Conservation (phyloP, 768 basidiomycete genomes). For the Lentinus brumalis region DNA sequence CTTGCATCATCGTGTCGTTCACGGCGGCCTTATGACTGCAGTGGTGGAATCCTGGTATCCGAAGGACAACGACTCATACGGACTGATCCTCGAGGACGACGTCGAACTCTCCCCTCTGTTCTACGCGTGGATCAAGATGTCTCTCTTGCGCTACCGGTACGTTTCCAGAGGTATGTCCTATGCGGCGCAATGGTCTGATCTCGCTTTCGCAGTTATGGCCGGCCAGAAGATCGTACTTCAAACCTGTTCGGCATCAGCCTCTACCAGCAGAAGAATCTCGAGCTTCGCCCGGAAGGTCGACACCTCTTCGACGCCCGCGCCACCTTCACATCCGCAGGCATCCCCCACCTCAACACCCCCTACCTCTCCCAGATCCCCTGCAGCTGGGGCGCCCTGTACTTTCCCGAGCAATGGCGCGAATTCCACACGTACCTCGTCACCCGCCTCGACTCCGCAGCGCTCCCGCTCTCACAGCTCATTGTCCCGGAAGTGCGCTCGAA, state of each 20-base stretch:
- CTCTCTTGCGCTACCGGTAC: constrained; percentile 71
- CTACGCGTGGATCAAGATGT: constrained; percentile 85
- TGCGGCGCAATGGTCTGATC: neutral
- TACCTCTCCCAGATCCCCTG: constrained; percentile 88
- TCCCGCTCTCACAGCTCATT: constrained; percentile 43
- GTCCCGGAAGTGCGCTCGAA: constrained; percentile 82
- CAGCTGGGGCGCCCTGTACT: constrained; percentile 92
- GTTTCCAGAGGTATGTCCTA: no score
- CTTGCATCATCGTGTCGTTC: constrained; percentile 73
- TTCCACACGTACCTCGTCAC: constrained; percentile 76
- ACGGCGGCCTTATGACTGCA: constrained; percentile 78
- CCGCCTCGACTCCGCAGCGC: constrained; percentile 61
- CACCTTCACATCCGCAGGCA: constrained; percentile 48
- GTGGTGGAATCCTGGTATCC: constrained; percentile 94
- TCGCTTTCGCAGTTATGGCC: constrained; percentile 54
- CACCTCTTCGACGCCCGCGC: constrained; percentile 65
- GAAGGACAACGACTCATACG: constrained; percentile 68
- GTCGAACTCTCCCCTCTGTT: constrained; percentile 83
- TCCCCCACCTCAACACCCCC: constrained; percentile 55
- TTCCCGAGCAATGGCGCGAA: constrained; percentile 86
- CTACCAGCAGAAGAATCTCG: constrained; percentile 84
- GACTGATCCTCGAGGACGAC: constrained; percentile 83
- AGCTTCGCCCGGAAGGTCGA: constrained; percentile 69
- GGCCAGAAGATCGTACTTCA: constrained; percentile 38
- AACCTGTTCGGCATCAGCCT: constrained; percentile 79